These are phyloP conservation scores for Rhizopogon parksii DNA, from an alignment of 1,284 basidiomycete species.

Conservation along the genomic window DNA sequence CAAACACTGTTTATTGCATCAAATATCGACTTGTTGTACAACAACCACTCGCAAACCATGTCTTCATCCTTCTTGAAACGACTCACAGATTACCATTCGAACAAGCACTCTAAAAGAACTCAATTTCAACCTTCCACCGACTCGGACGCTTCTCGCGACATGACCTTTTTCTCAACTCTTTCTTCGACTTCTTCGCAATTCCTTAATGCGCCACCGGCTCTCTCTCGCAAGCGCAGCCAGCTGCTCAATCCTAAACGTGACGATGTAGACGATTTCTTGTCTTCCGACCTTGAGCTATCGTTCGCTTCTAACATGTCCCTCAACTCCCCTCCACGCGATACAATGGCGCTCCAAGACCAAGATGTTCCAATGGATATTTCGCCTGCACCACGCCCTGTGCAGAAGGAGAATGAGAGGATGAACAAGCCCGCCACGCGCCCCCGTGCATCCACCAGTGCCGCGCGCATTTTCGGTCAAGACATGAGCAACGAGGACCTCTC, in stretches of 20 bases:
- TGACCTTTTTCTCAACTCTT: slow-evolving; percentile 44
- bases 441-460: slow-evolving; percentile 52
- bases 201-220: slow-evolving; percentile 45
- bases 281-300: slow-evolving; percentile 68
- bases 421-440: slow-evolving; percentile 36
- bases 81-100: slow-evolving; percentile 27
- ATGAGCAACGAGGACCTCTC: slow-evolving; percentile 44
- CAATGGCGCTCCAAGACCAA: slow-evolving; percentile 39
- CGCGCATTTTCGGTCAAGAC: slow-evolving; percentile 65
- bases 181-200: slow-evolving; percentile 36
- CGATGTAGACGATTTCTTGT: slow-evolving; percentile 59
- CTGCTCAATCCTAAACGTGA: slow-evolving; percentile 32
- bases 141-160: slow-evolving; percentile 31
- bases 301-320: slow-evolving; percentile 76
- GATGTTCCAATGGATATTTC: slow-evolving; percentile 74
- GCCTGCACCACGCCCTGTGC: slow-evolving; percentile 38
- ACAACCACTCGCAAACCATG: slow-evolving; percentile 2
- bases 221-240: slow-evolving; percentile 42
- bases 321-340: slow-evolving; percentile 53
- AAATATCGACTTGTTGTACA: slow-evolving; percentile 4
- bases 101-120: slow-evolving; percentile 42
- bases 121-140: slow-evolving; percentile 18
- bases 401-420: slow-evolving; percentile 23
- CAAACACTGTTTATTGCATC: slow-evolving; percentile 9
- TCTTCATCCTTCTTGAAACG: slow-evolving; percentile 17